phyloP scores from a whole-genome alignment of 1,139 yeast genomes.

The Protomyces gravidus region DNA sequence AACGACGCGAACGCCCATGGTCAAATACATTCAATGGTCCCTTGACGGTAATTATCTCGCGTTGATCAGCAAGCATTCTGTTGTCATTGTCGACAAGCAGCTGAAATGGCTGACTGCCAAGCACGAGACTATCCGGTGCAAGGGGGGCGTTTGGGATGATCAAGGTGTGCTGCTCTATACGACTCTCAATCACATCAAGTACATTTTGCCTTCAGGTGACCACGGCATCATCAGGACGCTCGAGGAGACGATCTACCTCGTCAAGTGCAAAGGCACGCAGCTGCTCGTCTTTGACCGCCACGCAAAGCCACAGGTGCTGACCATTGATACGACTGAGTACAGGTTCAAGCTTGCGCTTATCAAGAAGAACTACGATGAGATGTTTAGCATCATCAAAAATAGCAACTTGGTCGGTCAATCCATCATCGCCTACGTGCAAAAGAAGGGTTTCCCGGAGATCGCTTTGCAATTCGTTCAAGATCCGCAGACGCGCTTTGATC shows the following conservation, averaged over 20 bases:
- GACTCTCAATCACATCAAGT: conserved; percentile 92
- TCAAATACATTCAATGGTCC: conserved; percentile 88
- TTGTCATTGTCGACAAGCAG: conserved; percentile 76
- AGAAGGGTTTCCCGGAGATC: conserved; percentile 89
- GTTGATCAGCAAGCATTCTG: conserved; percentile 83
- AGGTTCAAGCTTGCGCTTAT: conserved; percentile 91
- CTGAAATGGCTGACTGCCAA: conserved; percentile 75
- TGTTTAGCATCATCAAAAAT: conserved; percentile 76
- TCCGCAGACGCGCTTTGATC: conserved; percentile 90
- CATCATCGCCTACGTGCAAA: conserved; percentile 88
- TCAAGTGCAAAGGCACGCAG: conserved; percentile 63
- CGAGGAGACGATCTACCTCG: conserved; percentile 82
- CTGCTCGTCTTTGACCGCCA: conserved; percentile 79
- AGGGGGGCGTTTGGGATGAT: conserved; percentile 98
- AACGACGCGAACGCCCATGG: conserved; percentile 43
- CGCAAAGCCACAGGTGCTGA: conserved; percentile 73
- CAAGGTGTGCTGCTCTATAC: conserved; percentile 85
- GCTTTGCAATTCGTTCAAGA: conserved; percentile 96
- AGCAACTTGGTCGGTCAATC: conserved; percentile 96
- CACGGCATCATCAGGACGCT: conserved; percentile 89
- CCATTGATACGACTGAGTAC: conserved; percentile 94
- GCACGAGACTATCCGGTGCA: conserved; percentile 95
- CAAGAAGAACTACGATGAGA: conserved; percentile 86
- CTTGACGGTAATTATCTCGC: conserved; percentile 84
- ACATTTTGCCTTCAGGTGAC: conserved; percentile 89